Evolutionary conservation across 352 stramenopile species (phyloP), one percentile per base, ranked within the genome.

Genomic region (Thraustochytrium sp.): DNA sequence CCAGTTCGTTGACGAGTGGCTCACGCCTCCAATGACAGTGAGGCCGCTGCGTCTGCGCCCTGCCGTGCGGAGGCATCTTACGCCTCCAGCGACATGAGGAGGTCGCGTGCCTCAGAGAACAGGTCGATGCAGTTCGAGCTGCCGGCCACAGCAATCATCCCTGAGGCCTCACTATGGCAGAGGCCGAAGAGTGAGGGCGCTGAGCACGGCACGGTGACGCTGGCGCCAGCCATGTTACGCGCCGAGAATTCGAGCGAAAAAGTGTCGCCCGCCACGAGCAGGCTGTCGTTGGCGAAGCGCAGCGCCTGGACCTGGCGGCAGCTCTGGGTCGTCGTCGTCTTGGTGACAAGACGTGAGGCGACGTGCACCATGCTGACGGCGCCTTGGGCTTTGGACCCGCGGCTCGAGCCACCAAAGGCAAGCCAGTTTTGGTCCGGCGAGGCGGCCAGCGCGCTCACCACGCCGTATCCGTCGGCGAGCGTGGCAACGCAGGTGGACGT

Each of bases 71-170:
- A 55, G 51, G 23, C 2, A 34, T 13, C 2, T 46, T 29, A 72
- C 8, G 26, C 37, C 8, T 29, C 62, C 0, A 75, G 49, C 3
- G 74, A 46, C 53, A 82, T 65, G 9, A 82, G 11, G 8, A 68
- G 74, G 21, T 42, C 31, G n/a, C 53, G 49, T 31, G 65, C 74
- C 53, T 55, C 56, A 1, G 49, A 73, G 46, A 73, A 82, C 8
- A 82, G 18, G 55, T 82, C 74, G 26, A 82, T 82, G n/a, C 44
- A 36, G 40, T 61, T 21, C 1, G 74, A 73, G 55, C 74, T 82
- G 34, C 74, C 74, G n/a, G 18, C 42, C 37, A 54, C 49, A 38
- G 31, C 31, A 48, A 82, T 56, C 53, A 82, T 48, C n/a, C 56
- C 53, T 13, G 53, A 53, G 16, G 42, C 18, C 37, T 18, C 9